Conservation (phyloP, 768 basidiomycete species). For the Kwoniella mangroviensis region DNA sequence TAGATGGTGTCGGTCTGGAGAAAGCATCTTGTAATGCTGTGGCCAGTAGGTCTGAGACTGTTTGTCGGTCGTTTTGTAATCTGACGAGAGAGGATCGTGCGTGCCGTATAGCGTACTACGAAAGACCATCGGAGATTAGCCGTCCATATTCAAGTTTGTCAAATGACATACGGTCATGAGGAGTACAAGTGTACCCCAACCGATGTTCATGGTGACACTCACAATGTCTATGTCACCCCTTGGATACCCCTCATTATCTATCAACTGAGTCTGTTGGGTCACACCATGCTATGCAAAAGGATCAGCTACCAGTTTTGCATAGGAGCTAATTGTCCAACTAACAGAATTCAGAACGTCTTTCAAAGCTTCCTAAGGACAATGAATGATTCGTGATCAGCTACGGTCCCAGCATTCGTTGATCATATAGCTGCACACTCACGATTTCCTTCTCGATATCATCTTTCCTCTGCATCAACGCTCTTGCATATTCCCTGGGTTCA, state of each 20-base stretch:
- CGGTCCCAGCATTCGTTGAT: neutral
- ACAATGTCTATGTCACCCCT: constrained; percentile 78
- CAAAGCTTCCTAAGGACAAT: constrained; percentile 35
- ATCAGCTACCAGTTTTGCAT: neutral
- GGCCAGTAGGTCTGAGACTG: constrained; percentile 70
- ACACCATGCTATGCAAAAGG: constrained; percentile 30
- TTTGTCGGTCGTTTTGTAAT: constrained; percentile 75
- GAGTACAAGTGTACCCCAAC: no score
- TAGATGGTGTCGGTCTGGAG: constrained; percentile 30
- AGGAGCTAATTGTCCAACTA: constrained; percentile 1
- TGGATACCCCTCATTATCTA: constrained; percentile 88
- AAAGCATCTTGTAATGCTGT: constrained; percentile 74
- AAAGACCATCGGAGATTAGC: no score
- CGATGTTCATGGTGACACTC: constrained; percentile 46
- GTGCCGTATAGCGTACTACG: constrained; percentile 53
- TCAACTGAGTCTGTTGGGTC: constrained; percentile 66
- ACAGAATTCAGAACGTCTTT: constrained; percentile 47
- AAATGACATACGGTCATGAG: no score
- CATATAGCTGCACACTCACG: constrained; percentile 51
- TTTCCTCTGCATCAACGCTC: constrained; percentile 70
- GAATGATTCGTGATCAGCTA: neutral
- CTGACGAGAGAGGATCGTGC: constrained; percentile 74
- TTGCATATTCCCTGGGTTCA: constrained; percentile 60
- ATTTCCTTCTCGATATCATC: constrained; percentile 75
- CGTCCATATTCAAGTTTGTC: no score